Evolutionary conservation across 208 protist genomes (phyloP).

Genomic region (Jaenimonas drosophilae): DNA sequence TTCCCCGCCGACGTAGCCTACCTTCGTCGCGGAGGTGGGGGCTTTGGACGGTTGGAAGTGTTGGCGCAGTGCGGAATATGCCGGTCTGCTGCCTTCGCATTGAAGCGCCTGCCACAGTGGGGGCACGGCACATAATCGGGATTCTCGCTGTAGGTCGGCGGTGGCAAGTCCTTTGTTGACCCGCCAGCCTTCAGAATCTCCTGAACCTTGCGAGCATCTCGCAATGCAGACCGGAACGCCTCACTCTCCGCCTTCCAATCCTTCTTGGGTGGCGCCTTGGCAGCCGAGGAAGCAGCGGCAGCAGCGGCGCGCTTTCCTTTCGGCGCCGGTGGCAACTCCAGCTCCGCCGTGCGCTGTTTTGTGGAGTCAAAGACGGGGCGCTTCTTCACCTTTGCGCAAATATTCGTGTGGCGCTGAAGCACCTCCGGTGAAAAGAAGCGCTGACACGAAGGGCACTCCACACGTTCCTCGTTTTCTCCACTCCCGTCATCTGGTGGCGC

Average conservation of each 20-base stretch:
- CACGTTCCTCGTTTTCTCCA: slow-evolving; percentile 10
- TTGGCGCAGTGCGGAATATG: slow-evolving; percentile 83
- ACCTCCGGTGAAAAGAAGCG: slow-evolving; percentile 63
- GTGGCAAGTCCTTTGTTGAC: slow-evolving; percentile 60
- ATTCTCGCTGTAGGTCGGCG: slow-evolving; percentile 81
- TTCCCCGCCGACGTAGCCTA: no score
- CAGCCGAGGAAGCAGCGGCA: not conserved
- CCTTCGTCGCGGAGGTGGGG: slow-evolving; percentile 53
- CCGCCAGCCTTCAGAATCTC: slow-evolving; percentile 70
- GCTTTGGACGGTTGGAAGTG: slow-evolving; percentile 75
- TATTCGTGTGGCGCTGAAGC: slow-evolving; percentile 51
- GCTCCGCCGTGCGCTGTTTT: slow-evolving; percentile 39
- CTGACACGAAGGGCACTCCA: slow-evolving; percentile 64
- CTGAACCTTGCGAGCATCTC: slow-evolving; percentile 66
- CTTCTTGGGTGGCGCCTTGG: slow-evolving; percentile 25
- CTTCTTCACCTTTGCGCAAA: slow-evolving; percentile 50
- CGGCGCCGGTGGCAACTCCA: slow-evolving; percentile 7
- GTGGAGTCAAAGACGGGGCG: slow-evolving; percentile 71
- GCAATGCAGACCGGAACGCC: slow-evolving; percentile 65
- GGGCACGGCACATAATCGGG: slow-evolving; percentile 78
- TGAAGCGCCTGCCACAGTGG: slow-evolving; percentile 82
- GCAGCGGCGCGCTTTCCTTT: slow-evolving; percentile 1
- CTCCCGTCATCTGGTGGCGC: not conserved
- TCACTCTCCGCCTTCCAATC: slow-evolving; percentile 81
- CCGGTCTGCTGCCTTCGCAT: slow-evolving; percentile 59